Evolutionary conservation across 129 eudicot species (phyloP).

Genomic region (Gnaphalium uliginosum): DNA sequence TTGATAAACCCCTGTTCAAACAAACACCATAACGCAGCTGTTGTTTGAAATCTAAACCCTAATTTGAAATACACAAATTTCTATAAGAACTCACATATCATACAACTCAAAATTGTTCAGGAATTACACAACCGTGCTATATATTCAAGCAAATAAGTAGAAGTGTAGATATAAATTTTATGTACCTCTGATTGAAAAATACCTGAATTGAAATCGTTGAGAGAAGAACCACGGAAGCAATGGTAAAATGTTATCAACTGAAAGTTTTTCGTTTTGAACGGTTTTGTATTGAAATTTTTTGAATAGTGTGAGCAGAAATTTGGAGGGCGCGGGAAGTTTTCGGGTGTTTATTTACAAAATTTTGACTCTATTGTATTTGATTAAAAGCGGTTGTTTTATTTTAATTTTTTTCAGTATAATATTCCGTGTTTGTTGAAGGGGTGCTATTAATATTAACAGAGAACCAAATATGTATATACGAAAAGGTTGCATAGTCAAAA

Average conservation of each 20-base stretch:
- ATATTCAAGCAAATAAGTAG: too few species aligned
- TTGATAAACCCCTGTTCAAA: neutral
- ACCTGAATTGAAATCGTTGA: constrained; percentile 16
- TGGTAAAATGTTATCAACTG: constrained; percentile 7
- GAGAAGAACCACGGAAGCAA: constrained; percentile 5
- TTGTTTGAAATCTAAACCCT: constrained; percentile 14
- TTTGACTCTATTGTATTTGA: neutral
- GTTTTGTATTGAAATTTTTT: neutral
- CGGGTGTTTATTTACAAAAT: neutral
- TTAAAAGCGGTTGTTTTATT: too few species aligned
- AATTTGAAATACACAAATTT: constrained; percentile 6
- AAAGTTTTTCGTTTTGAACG: neutral
- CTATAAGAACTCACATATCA: neutral
- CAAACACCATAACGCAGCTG: neutral
- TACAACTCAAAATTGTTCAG: neutral
- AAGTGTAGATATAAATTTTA: neutral
- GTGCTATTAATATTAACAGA: too few species aligned
- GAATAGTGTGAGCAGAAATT: neutral
- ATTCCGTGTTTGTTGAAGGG: too few species aligned
- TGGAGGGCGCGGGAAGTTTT: constrained; percentile 28
- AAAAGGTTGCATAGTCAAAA: too few species aligned
- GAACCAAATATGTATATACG: too few species aligned
- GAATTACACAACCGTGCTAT: neutral
- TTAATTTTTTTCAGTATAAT: too few species aligned
- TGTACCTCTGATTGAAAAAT: neutral